A percentile compares a stretch with the other conserved stretches of the same genome.
Conservation (phyloP, 441 rosid genomes). For the Syzygium syzygioides region DNA sequence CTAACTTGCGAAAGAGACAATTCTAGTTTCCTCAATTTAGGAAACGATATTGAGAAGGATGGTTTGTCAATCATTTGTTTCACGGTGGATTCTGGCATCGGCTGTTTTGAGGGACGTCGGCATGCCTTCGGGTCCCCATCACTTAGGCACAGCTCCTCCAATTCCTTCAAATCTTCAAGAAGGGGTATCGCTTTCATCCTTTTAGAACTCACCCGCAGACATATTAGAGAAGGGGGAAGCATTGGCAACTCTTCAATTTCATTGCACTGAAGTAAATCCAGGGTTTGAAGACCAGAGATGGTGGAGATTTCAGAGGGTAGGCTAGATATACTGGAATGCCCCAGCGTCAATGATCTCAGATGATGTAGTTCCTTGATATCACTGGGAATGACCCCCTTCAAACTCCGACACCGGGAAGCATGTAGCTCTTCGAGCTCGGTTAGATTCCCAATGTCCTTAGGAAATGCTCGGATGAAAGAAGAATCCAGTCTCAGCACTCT, state of each 20-base stretch:
- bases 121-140: accelerated
- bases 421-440: not conserved
- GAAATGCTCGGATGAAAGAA: not conserved
- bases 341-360: not conserved
- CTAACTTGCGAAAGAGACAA: not conserved
- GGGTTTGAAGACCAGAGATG: not conserved
- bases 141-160: not conserved
- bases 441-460: not conserved
- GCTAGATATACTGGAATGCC: not conserved
- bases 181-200: not conserved
- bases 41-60: not conserved
- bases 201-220: not conserved
- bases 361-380: accelerated
- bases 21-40: not conserved
- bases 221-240: not conserved
- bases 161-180: not conserved
- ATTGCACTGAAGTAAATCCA: not conserved
- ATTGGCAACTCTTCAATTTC: not conserved
- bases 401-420: not conserved
- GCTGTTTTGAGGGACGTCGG: accelerated
- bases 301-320: not conserved
- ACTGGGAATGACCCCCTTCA: accelerated
- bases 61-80: not conserved
- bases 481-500: not conserved
- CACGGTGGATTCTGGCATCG: not conserved